A percentile compares a stretch with the other conserved stretches of the same genome.
These are phyloP conservation scores for Casuarina glauca DNA, from an alignment of 306 rosid genomes.

Conservation along the genomic window DNA sequence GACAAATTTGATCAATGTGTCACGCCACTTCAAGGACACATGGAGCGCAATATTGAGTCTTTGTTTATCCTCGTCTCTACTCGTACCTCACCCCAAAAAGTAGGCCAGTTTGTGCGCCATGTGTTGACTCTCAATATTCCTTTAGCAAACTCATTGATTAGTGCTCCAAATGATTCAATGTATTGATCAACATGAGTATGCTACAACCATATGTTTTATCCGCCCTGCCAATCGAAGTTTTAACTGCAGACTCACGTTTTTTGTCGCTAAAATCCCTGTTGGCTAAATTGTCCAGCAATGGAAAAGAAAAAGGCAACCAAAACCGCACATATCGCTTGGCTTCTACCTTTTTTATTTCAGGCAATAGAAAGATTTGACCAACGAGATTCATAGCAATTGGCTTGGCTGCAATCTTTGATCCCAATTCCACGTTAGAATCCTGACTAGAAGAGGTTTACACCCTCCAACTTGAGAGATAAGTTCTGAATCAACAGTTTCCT, in stretches of 20 bases:
- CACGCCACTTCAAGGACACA: conserved; percentile 39
- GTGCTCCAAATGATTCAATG: neutral
- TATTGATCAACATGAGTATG: neutral
- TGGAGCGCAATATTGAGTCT: conserved; percentile 37
- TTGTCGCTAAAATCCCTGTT: neutral
- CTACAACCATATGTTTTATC: neutral
- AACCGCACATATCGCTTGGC: neutral
- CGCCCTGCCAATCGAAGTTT: too few relatives aligned
- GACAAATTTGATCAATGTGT: conserved; percentile 25
- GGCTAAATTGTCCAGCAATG: neutral
- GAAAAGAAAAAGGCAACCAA: neutral
- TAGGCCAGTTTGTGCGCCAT: conserved; percentile 3
- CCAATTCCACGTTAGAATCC: too few relatives aligned
- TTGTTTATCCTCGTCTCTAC: conserved; percentile 12
- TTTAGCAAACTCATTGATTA: neutral
- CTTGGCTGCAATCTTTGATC: too few relatives aligned
- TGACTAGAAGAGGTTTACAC: too few relatives aligned
- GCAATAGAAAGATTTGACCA: too few relatives aligned
- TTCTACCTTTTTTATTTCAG: too few relatives aligned
- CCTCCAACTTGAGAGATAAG: too few relatives aligned
- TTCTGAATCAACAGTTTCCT: too few relatives aligned
- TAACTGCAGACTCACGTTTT: neutral
- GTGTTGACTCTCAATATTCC: neutral
- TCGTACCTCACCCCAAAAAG: conserved; percentile 20
- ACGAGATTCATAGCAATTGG: too few relatives aligned